Percentiles rank a stretch among this genome's conserved stretches.
Evolutionary conservation across 2,329 filamentous ascomycete species (phyloP).

Genomic region (Monilinia fructicola): DNA sequence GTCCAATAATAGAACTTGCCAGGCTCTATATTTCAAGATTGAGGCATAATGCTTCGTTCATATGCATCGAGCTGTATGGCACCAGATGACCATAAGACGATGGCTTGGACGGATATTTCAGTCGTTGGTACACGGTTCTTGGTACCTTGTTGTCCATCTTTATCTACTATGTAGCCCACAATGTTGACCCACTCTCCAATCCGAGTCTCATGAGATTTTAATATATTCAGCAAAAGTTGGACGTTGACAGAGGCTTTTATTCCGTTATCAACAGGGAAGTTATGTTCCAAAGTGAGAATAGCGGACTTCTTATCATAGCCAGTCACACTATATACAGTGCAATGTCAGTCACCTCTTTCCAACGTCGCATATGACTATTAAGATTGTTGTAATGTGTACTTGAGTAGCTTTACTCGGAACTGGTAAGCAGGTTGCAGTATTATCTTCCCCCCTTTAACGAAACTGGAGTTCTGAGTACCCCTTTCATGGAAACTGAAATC

Average conservation of each 20-base stretch:
- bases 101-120: slow-evolving; percentile 61
- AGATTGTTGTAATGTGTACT: slow-evolving; percentile 7
- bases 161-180: slow-evolving; percentile 68
- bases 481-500: not conserved
- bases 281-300: slow-evolving; percentile 66
- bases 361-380: not conserved
- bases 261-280: slow-evolving; percentile 52
- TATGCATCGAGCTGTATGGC: slow-evolving; percentile 71
- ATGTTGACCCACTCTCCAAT: slow-evolving; percentile 88
- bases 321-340: slow-evolving; percentile 51
- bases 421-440: not conserved
- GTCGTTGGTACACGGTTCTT: slow-evolving; percentile 35
- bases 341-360: slow-evolving; percentile 11
- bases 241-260: slow-evolving; percentile 66
- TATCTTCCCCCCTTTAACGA: not conserved
- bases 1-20: not conserved
- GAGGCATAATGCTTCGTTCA: slow-evolving; percentile 47
- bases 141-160: slow-evolving; percentile 23
- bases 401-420: not conserved
- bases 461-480: not conserved
- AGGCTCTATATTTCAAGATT: not conserved
- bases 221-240: slow-evolving; percentile 64
- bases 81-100: slow-evolving; percentile 76
- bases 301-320: slow-evolving; percentile 57
- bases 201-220: slow-evolving; percentile 63